Evolutionary conservation across 257 asterid genomes (phyloP).

Genomic region (Coffea canephora): DNA sequence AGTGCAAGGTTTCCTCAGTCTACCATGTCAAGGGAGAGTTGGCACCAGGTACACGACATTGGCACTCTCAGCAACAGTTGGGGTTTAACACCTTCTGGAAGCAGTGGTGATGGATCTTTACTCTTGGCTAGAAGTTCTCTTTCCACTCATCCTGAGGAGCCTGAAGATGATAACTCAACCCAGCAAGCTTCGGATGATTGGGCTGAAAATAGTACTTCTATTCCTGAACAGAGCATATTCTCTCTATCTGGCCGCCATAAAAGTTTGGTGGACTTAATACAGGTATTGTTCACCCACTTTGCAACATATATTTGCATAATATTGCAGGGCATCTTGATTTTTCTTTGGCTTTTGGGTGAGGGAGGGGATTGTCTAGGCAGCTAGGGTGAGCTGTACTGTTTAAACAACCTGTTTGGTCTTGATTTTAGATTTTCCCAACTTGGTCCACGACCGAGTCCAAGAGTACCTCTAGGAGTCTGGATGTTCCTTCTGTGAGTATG

Average conservation of each 20-base stretch:
- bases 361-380: neutral
- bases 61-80: constrained; percentile 42
- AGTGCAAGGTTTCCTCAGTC: constrained; percentile 51
- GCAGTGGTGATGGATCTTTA: constrained; percentile 35
- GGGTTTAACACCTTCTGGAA: constrained; percentile 41
- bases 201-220: constrained; percentile 29
- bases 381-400: neutral
- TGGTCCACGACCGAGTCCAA: neutral
- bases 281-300: constrained; percentile 38
- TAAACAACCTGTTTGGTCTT: neutral
- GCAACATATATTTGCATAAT: neutral
- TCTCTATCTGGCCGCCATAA: constrained; percentile 54
- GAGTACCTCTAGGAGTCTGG: neutral
- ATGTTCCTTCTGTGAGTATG: neutral
- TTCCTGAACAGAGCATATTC: constrained; percentile 29
- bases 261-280: constrained; percentile 70
- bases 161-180: constrained; percentile 55
- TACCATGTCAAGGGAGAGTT: constrained; percentile 36
- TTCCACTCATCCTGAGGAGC: constrained; percentile 79
- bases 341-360: neutral
- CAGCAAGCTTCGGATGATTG: constrained; percentile 38
- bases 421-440: neutral
- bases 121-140: constrained; percentile 50
- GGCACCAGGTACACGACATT: constrained; percentile 32
- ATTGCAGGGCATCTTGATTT: neutral